Evolutionary conservation across 441 rosid species (phyloP).

Genomic region (Jatropha podagrica): DNA sequence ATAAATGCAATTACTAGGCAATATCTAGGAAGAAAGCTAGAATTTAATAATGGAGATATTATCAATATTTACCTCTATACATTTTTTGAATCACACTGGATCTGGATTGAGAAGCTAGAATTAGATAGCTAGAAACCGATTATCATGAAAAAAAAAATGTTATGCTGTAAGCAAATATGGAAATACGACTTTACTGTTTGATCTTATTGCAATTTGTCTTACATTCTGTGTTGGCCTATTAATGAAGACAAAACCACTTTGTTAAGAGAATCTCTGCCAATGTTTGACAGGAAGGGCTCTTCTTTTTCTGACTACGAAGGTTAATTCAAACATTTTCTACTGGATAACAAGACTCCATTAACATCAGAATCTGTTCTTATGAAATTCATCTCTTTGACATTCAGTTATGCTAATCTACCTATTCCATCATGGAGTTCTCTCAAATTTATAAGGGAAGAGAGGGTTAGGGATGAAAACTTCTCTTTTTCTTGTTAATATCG

Average conservation of each 20-base stretch:
- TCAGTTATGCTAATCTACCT: conserved; percentile 8
- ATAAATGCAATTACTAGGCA: conserved; percentile 27
- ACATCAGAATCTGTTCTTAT: conserved; percentile 14
- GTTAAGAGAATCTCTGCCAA: conserved; percentile 29
- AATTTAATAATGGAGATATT: conserved; percentile 28
- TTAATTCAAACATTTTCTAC: conserved; percentile 21
- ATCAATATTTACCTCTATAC: conserved; percentile 17
- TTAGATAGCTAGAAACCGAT: conserved; percentile 16
- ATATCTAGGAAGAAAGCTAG: conserved; percentile 19
- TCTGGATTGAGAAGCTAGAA: conserved; percentile 18
- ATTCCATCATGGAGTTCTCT: conserved; percentile 17
- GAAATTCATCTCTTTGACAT: conserved; percentile 3
- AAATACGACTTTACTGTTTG: conserved; percentile 27
- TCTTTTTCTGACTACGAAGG: conserved; percentile 25
- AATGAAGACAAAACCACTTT: conserved; percentile 32
- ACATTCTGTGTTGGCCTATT: conserved; percentile 29
- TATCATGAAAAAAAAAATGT: conserved; percentile 5
- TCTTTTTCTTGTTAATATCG: conserved; percentile 21
- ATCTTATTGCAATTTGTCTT: conserved; percentile 17
- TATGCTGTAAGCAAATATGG: conserved; percentile 27
- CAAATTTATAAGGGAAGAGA: conserved; percentile 12
- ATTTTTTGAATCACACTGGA: conserved; percentile 19
- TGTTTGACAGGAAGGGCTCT: conserved; percentile 23
- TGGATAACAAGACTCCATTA: conserved; percentile 11
- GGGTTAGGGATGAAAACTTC: neutral